Evolutionary conservation across 2,329 filamentous ascomycete species (phyloP), one percentile per base, ranked within the genome.

Genomic region (Cladosporium sp.): DNA sequence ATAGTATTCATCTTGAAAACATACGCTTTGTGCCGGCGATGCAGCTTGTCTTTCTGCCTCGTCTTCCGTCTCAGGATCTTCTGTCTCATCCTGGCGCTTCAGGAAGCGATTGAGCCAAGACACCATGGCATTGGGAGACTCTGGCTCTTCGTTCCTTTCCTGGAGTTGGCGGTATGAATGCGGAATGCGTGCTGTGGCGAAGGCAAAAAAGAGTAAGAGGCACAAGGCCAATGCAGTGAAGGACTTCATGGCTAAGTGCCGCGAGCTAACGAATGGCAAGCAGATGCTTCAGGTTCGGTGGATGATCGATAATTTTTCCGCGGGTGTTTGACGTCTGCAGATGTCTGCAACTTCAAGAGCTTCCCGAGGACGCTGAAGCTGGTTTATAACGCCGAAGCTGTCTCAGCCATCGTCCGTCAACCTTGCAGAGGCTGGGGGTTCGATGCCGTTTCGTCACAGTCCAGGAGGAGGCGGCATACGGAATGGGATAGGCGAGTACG

Each of bases 341-440:
- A 34, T 52, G 50, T 53, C 42, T 39, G 12, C 13, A n/a, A 36
- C 15, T 17, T 40, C 27, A 13, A 29, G 13, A 43, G 34, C n/a
- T 39, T 15, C 12, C 32, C 13, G 30, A 22, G 37, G 39, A 36
- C 12, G 39, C 17, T 30, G 39, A 12, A n/a, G 37, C 40, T 24
- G 41, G 29, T 57, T 59, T 64, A 64, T 64, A 64, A 47, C 40
- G 15, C 17, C 18, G n/a, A 18, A 29, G 20, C 22, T n/a, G 9
- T 36, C 19, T 20, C 19, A 17, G 49, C 32, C 34, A 50, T 51
- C 32, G 48, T 37, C 22, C 15, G 41, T 53, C 50, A 62, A 52
- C 62, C 63, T 64, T 65, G 62, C 63, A 61, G 60, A 57, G 52
- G 56, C 52, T 57, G 57, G 57, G n/a, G 55, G 44, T 52, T 48